These are phyloP conservation scores for Ophiocordyceps camponoti-rufipedis DNA, from an alignment of 2,329 filamentous ascomycete species.

Conservation along the genomic window DNA sequence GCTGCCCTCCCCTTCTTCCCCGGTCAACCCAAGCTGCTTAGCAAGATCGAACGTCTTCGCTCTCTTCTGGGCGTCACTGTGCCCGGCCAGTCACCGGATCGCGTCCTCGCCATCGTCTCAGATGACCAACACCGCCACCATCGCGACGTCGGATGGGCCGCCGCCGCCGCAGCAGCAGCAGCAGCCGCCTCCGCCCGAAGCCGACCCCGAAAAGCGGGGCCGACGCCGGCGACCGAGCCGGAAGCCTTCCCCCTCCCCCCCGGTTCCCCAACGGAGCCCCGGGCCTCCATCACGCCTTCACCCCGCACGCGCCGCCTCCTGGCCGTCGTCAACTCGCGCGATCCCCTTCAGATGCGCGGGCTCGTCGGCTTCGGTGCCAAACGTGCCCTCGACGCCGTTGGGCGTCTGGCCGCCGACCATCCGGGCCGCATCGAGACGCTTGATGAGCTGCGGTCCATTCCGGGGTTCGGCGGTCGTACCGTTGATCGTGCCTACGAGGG, in stretches of 20 bases:
- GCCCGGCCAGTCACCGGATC: neutral
- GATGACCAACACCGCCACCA: neutral
- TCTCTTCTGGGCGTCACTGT: conserved; percentile 23
- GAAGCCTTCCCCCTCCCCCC: neutral
- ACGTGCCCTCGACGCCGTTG: conserved; percentile 44
- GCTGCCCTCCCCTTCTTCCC: conserved; percentile 74
- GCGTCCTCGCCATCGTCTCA: neutral
- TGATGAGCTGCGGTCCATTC: conserved; percentile 24
- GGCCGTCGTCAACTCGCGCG: conserved; percentile 55
- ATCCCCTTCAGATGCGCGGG: conserved; percentile 44
- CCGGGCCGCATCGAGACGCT: conserved; percentile 24
- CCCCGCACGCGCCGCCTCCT: conserved; percentile 46
- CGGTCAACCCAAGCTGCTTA: conserved; percentile 56
- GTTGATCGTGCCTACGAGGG: conserved; percentile 39
- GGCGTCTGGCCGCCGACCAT: conserved; percentile 30
- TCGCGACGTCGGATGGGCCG: neutral
- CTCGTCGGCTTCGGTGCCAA: conserved; percentile 57
- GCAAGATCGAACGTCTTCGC: conserved; percentile 48
- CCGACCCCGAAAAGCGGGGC: neutral
- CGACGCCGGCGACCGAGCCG: neutral
- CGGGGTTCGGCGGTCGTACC: conserved; percentile 27
- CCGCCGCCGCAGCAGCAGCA: neutral
- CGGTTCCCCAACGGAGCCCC: conserved; percentile 1
- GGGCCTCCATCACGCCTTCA: conserved; percentile 6
- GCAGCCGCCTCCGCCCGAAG: neutral